Base-by-base conservation (phyloP, 2,329 filamentous ascomycete genomes). In the Trichoderma atrobrunneum region DNA sequence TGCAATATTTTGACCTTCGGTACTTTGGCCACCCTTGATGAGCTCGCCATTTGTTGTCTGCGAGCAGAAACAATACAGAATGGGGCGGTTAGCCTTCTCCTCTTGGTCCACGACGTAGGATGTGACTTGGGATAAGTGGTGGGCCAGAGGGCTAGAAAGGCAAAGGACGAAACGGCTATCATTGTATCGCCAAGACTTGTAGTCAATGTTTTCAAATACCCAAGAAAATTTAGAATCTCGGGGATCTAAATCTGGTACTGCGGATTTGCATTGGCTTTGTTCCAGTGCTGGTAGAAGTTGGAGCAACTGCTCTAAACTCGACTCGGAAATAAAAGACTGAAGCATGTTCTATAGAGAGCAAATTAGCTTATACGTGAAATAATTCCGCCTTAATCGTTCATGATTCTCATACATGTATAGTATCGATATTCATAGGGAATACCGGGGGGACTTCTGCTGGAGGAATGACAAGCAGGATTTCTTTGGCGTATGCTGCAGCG, bases 401-500 rank as follows among this genome's bases (percentile, higher is more conserved):
- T 10, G 11, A 4, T 36, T 6, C 6, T 24, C 62, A 3, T 54
- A 65, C 62, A 10, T 51, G 12, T 7, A 24, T 30, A 18, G 12
- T 39, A 10, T n/a, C 3, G 0, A 0, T 2, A 2, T 24, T 10
- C 3, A 24, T 7, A 11, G 26, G 1, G 0, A 6, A 4, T 21
- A 1, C n/a, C 1, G 28, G 1, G 1, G 30, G 0, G 2, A 10
- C 30, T 36, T 36, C 30, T 1, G 32, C 12, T 16, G 59, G 2
- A 34, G 63, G 63, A 14, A 66, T 39, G 10, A 36, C 48, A 8
- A 14, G 39, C 10, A 67, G 64, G 10, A 67, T 12, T 39, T 67
- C 64, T 11, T 75, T 76, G 1, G 74, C 74, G 51, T 70, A 78
- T 11, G 78, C 79, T 0, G 81, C 80, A 0, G 81, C 81, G 0